Percentiles rank a stretch among this genome's conserved stretches.
Evolutionary conservation across 2,329 filamentous ascomycete species (phyloP).

Genomic region (Ceratocystis colombiana): DNA sequence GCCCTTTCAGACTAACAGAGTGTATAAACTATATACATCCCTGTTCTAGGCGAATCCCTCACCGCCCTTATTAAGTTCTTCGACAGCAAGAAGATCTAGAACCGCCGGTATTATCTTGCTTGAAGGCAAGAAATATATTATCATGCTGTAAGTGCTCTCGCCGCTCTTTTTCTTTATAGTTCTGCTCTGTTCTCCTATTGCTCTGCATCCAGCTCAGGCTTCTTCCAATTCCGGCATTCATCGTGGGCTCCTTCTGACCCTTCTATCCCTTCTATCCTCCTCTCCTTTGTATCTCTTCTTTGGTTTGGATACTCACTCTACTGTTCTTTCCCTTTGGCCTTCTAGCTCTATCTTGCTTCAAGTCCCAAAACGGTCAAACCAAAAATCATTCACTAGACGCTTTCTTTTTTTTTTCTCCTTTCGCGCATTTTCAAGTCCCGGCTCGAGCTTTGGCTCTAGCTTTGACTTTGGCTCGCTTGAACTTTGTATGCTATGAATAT

Average conservation of each 20-base stretch:
- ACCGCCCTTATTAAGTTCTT: neutral
- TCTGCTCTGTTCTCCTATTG: neutral
- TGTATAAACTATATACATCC: neutral
- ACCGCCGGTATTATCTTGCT: neutral
- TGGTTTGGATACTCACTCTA: neutral
- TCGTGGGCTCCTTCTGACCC: neutral
- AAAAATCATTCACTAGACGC: neutral
- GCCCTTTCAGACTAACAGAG: too few species aligned
- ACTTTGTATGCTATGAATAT: neutral
- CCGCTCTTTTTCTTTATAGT: neutral
- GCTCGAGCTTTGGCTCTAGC: conserved; percentile 1
- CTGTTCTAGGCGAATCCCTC: neutral
- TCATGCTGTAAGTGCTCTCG: neutral
- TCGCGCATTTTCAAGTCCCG: conserved; percentile 1
- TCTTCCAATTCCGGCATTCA: neutral
- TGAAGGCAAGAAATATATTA: neutral
- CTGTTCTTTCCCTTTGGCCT: neutral
- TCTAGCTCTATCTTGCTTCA: neutral
- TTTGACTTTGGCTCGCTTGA: neutral
- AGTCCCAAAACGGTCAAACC: neutral
- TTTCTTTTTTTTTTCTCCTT: neutral
- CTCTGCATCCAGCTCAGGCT: neutral
- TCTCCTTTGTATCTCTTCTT: neutral
- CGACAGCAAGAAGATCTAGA: neutral
- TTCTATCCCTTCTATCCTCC: neutral